Conservation (phyloP, 2,329 filamentous ascomycete species). For the Aspergillus piperis region DNA sequence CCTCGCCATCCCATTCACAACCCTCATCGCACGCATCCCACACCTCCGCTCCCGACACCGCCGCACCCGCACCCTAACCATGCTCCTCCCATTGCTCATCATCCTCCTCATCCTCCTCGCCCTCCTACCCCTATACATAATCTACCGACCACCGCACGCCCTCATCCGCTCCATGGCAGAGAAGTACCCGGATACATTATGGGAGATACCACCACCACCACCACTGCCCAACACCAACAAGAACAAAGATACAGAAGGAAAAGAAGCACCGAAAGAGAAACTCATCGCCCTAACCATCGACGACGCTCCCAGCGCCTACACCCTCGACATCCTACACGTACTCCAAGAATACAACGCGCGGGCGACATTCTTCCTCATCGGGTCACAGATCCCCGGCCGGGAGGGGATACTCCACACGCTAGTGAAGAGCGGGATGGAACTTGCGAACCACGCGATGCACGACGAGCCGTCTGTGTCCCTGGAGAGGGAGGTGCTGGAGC, state of each 20-base stretch:
- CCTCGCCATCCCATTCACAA: background rate
- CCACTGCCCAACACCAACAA: slow-evolving; percentile 36
- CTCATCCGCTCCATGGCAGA: slow-evolving; percentile 70
- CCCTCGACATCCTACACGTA: slow-evolving; percentile 68
- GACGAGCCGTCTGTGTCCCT: slow-evolving; percentile 74
- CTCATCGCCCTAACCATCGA: slow-evolving; percentile 83
- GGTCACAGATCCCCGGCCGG: slow-evolving; percentile 50
- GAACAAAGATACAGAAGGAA: slow-evolving; percentile 27
- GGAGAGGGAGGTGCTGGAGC: slow-evolving; percentile 52
- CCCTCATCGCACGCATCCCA: slow-evolving; percentile 22
- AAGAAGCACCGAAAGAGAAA: slow-evolving; percentile 40
- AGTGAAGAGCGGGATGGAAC: slow-evolving; percentile 65
- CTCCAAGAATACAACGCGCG: slow-evolving; percentile 52
- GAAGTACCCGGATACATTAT: slow-evolving; percentile 77
- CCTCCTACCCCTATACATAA: slow-evolving; percentile 59
- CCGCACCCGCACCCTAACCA: slow-evolving; percentile 32
- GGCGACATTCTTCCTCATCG: slow-evolving; percentile 89
- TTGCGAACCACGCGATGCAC: slow-evolving; percentile 87
- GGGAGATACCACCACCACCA: slow-evolving; percentile 55
- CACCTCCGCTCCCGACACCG: slow-evolving; percentile 13
- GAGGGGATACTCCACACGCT: slow-evolving; percentile 54
- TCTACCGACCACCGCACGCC: slow-evolving; percentile 78
- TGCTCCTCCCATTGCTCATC: slow-evolving; percentile 34
- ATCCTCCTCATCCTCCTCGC: slow-evolving; percentile 27
- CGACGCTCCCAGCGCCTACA: slow-evolving; percentile 76